Percentiles rank a stretch among this genome's conserved stretches.
Evolutionary conservation across 2,329 filamentous ascomycete species (phyloP).

Genomic region (Colletotrichum sp.): DNA sequence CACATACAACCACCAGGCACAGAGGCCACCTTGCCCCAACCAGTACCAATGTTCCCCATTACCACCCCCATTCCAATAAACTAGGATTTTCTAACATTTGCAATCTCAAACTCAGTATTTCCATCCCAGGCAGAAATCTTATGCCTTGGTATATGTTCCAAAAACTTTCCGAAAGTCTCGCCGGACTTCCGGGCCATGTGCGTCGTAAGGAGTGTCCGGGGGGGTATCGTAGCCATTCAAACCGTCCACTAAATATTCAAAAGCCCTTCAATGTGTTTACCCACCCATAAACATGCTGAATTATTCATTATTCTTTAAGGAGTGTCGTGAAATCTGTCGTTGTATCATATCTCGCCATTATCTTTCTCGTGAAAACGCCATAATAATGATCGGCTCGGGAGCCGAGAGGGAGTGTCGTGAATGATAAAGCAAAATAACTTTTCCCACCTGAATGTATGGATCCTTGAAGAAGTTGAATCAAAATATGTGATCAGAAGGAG

Average conservation of each 20-base stretch:
- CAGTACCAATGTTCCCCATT: not conserved
- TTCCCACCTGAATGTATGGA: not conserved
- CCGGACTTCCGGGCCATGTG: not conserved
- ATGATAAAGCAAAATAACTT: not conserved
- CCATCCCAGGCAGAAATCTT: not conserved
- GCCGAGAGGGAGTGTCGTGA: conserved; percentile 4
- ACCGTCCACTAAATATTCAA: not conserved
- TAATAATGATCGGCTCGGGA: not conserved
- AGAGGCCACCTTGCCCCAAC: not conserved
- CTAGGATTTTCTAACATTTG: not conserved
- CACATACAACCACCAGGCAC: not conserved
- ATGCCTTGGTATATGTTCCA: not conserved
- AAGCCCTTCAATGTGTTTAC: not conserved
- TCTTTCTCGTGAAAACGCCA: not conserved
- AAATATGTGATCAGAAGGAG: not conserved
- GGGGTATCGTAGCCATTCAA: not conserved
- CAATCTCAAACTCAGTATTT: not conserved
- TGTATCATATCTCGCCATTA: not conserved
- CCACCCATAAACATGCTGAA: not conserved
- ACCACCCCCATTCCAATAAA: not conserved
- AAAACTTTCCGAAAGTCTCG: not conserved
- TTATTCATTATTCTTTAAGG: conserved; percentile 1
- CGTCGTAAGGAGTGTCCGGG: conserved; percentile 10
- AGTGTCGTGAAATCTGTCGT: conserved; percentile 18
- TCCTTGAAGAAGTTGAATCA: not conserved